A percentile compares a stretch with the other conserved stretches of the same genome.
Conservation (phyloP, 177 flowering plant species). For the Vitis hybrid region DNA sequence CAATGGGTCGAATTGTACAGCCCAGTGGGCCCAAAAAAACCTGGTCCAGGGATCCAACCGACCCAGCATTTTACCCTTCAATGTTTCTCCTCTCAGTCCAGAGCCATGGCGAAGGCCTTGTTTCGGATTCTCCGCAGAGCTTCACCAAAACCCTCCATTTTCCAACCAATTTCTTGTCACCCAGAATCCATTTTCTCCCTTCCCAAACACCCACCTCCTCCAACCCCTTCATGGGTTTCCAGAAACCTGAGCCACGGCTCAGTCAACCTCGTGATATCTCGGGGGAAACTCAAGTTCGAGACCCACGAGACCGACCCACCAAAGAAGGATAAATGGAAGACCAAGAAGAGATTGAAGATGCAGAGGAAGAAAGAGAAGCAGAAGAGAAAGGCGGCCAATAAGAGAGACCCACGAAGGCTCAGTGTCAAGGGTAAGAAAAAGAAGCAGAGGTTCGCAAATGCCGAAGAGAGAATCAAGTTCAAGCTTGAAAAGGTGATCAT, state of each 20-base stretch:
- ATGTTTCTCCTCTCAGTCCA: too few relatives aligned
- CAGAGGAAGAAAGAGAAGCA: constrained; percentile 70
- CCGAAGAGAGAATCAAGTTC: constrained; percentile 68
- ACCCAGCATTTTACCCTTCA: too few relatives aligned
- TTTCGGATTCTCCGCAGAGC: too few relatives aligned
- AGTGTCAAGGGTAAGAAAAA: constrained; percentile 55
- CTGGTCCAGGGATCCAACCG: too few relatives aligned
- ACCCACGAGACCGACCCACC: constrained; percentile 69
- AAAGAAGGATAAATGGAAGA: constrained; percentile 70
- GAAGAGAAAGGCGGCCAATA: constrained; percentile 73
- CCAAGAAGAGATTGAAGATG: constrained; percentile 76
- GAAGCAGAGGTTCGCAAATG: constrained; percentile 63
- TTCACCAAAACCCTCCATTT: background rate
- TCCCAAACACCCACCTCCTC: background rate
- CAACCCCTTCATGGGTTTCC: constrained; percentile 33
- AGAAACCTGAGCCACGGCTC: constrained; percentile 56
- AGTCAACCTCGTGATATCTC: constrained; percentile 63
- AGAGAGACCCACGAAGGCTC: constrained; percentile 72
- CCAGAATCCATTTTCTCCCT: constrained; percentile 5
- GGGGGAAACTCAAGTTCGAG: constrained; percentile 81
- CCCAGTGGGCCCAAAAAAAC: too few relatives aligned
- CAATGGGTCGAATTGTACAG: too few relatives aligned
- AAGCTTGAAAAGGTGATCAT: constrained; percentile 74
- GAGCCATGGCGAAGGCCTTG: too few relatives aligned
- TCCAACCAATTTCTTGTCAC: constrained; percentile 22